Evolutionary conservation across 441 rosid genomes (phyloP), one percentile per base, ranked within the genome.

Genomic region (Cnidoscolus chayamansa): DNA sequence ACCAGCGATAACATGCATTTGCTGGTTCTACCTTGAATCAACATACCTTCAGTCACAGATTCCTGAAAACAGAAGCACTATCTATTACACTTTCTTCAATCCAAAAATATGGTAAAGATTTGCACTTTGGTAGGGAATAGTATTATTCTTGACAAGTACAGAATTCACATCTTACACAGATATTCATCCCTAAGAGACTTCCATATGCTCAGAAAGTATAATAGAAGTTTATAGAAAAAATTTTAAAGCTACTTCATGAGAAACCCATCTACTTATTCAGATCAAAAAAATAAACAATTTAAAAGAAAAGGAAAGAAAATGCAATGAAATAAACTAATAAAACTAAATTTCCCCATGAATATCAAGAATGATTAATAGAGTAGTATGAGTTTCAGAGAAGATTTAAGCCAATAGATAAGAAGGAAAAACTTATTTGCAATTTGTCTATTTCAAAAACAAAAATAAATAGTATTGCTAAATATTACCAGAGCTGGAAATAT

Each of bases 41-140:
- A 32, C 68, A 35, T 10, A 55, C 61, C 59, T 63, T 55, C 73
- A 73, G 74, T 49, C 82, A 72, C 68, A 12, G 30, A 68, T 68
- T 77, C 86, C 82, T 80, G 81, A 63, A 78, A 74, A 75, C 25
- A 59, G 55, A 68, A 62, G 65, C 17, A 67, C 20, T 5, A 61
- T 63, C 64, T 62, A 1, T 58, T 65, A 59, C 54, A 61, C 55
- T 48, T 59, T 55, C 43, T 17, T 56, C 7, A 47, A 65, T 30
- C 5, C 4, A 35, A 35, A 56, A 49, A 63, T 63, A 63, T 13
- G 53, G n/a, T 30, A 63, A 10, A 48, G 7, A 5, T 5, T 6
- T 15, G 50, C n/a, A 0, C 30, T 63, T 55, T 11, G 1, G 70
- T 65, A 64, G 63, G 37, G n/a, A n/a, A 19, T n/a, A 30, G 11